Evolutionary conservation across 1,284 basidiomycete genomes (phyloP), one percentile per base, ranked within the genome.

Genomic region (Cryptococcus wingfieldii): DNA sequence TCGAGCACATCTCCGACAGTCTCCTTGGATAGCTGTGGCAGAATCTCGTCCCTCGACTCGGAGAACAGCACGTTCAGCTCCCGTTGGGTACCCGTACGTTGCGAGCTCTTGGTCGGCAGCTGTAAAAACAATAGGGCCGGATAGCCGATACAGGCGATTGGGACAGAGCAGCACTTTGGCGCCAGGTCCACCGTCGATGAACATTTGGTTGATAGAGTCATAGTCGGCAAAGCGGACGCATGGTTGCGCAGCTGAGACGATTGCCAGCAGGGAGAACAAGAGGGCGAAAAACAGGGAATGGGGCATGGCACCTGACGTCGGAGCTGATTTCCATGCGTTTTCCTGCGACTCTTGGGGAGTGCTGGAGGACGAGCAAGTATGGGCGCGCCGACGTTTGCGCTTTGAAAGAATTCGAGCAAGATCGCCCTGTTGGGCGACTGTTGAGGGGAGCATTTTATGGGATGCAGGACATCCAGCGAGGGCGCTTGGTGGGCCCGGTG

Each of bases 81-180:
- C 78, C 3, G 68, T 69, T 1, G 80, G 79, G 54, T 78, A 78
- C 3, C 79, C 80, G 45, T 67, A 65, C 3, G 80, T 80, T 18
- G 77, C 74, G 25, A 80, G 63, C 51, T 79, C 78, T 60, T 81
- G 80, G 53, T 79, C 75, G 7, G 74, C 74, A 1, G 75, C 76
- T 5, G 77, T 78, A 66, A 80, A 80, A 54, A 77, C 64, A 62
- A 81, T 77, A 2, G 78, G 66, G 4, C 71, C 69, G 3, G 69
- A 68, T 28, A 80, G 63, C 1, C 65, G 60, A 59, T 79, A 77
- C n/a, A 64, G 63, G 12, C 71, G 68, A 8, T 71, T 68, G 0
- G 78, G 79, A 61, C 80, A 81, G 2, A 81, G 72, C 16, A 68
- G 62, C 41, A 81, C 75, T 47, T 69, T 70, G 12, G 77, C 75